Base-by-base conservation (phyloP, 1,284 basidiomycete species). In the Hypsizygus ulmarius region DNA sequence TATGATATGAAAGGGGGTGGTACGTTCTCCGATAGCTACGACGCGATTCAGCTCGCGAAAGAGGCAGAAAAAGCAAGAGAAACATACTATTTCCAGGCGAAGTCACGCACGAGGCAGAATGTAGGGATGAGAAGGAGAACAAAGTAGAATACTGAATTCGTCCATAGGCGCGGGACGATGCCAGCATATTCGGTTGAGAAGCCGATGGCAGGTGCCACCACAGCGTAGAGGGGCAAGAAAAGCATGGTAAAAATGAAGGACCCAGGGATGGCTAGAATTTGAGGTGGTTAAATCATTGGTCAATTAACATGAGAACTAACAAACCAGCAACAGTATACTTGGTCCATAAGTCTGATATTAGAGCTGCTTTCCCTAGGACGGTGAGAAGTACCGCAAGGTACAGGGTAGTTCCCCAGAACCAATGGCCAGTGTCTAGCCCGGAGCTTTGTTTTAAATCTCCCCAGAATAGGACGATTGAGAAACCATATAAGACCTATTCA, bases 341-440 rank as follows among this genome's bases (percentile, higher is more conserved):
- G 2, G 96, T 98, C 97, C 96, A 99, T n/a, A 99, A 97, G 93
- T 99, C 96, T 5, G 96, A 98, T 42, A 99, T 90, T 48, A 99
- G 70, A 1, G 96, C 96, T 6, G 97, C 97, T 68, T 99, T 99
- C 39, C 95, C 96, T 5, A 99, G 79, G 6, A 99, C 96, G 0
- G 96, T 99, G 47, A 97, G 76, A 28, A 99, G 77, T 4, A 97
- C 92, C 1, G 90, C 83, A 39, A 99, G 81, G 66, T 98, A 99
- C 12, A 99, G 72, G 14, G 90, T 90, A 3, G 93, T 97, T 43
- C 97, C 97, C 96, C 96, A 99, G 59, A 96, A 90, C 97, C 97
- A 99, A 68, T 93, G 87, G 5, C 95, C 95, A 9, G 87, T 82
- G 64, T 93, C 88, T 55, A 83, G 78, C 0, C 97, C 97, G 48